Evolutionary conservation across 352 stramenopile genomes (phyloP).

Genomic region (Phytophthora sp.): DNA sequence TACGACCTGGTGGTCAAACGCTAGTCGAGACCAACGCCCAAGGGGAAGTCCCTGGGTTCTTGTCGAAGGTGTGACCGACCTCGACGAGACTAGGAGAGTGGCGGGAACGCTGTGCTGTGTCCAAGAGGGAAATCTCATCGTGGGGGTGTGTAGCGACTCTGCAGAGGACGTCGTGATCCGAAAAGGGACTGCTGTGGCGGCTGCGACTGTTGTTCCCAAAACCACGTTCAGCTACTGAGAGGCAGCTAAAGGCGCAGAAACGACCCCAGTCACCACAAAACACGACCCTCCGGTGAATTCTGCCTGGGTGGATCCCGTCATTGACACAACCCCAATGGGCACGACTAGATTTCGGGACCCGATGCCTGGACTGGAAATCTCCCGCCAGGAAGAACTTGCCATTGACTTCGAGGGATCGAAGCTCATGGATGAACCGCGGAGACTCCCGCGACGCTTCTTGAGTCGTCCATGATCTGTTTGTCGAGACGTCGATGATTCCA

Average conservation of each 20-base stretch:
- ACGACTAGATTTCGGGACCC: no score
- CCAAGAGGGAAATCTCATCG: not conserved
- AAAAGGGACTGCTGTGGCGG: not conserved
- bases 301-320: no score
- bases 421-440: not conserved
- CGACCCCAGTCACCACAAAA: no score
- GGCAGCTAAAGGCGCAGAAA: no score
- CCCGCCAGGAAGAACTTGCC: no score
- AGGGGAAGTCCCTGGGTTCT: not conserved
- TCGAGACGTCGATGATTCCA: conserved; percentile 11
- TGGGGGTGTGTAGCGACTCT: conserved; percentile 10
- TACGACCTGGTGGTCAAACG: not conserved
- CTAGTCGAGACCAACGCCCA: not conserved
- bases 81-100: not conserved
- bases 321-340: no score
- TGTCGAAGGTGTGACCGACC: not conserved
- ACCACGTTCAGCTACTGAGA: not conserved
- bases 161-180: not conserved
- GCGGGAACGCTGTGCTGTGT: conserved; percentile 1
- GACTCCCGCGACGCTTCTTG: not conserved
- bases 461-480: conserved; percentile 2
- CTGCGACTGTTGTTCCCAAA: not conserved
- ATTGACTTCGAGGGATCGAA: not conserved
- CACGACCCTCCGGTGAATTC: no score
- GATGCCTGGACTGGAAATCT: no score